Evolutionary conservation across 1,284 basidiomycete species (phyloP).

Genomic region (Apiotrichum sp.): DNA sequence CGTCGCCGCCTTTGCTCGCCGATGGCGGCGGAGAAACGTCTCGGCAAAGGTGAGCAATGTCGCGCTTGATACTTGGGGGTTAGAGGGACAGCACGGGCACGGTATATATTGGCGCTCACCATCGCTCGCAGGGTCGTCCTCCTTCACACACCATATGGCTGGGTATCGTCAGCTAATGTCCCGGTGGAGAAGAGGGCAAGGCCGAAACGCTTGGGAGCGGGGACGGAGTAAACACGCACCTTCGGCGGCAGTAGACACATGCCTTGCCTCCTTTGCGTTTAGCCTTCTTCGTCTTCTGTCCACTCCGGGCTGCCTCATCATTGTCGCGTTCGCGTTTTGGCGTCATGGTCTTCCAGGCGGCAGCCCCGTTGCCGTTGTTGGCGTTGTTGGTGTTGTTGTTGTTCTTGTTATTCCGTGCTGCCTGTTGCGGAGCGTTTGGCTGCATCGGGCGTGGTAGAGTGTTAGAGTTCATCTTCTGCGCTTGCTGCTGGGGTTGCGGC

Average conservation of each 20-base stretch:
- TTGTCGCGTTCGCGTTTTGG: not conserved
- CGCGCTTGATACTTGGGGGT: conserved; percentile 69
- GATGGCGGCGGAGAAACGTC: conserved; percentile 62
- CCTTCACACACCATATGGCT: conserved; percentile 78
- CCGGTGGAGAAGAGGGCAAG: not conserved
- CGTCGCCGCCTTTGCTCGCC: not conserved
- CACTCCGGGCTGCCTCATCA: not conserved
- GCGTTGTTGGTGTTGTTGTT: not conserved
- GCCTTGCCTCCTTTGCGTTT: conserved; percentile 58
- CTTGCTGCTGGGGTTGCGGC: no score
- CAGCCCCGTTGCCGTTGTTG: not conserved
- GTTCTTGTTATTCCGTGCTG: not conserved
- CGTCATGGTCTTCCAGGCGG: not conserved
- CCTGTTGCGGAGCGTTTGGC: no score
- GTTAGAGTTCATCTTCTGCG: no score
- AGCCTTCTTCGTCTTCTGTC: conserved; percentile 52
- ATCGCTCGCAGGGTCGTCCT: conserved; percentile 73
- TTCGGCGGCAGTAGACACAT: conserved; percentile 85
- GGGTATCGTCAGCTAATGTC: conserved; percentile 3
- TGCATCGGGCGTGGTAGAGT: no score
- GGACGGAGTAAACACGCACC: conserved; percentile 44
- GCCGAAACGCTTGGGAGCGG: not conserved
- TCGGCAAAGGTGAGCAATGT: conserved; percentile 83
- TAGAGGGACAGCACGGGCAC: not conserved
- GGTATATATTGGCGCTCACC: conserved; percentile 54